Evolutionary conservation across 2,329 filamentous ascomycete species (phyloP), one percentile per base, ranked within the genome.

Genomic region (Stagonosporopsis chrysanthemi): DNA sequence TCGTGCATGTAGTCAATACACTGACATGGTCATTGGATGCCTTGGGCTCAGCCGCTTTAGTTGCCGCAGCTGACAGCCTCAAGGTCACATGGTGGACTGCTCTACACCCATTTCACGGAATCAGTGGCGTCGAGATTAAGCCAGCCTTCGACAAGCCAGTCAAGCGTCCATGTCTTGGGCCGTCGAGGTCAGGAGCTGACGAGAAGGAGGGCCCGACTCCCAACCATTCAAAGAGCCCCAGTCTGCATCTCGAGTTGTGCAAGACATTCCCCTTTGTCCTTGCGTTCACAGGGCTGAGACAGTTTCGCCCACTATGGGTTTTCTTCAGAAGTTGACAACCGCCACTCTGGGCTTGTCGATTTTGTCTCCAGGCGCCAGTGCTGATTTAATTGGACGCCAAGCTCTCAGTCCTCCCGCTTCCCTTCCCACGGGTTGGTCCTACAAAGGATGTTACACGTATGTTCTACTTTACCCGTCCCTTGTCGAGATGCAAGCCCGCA

Each of bases 361-460:
- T 33, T 26, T 54, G 9, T 45, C 40, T 5, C 17, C 48, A 26
- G 23, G 35, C 7, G 44, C 48, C 24, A 39, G 41, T 41, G 46
- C 54, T 26, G 44, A 35, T 41, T n/a, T 60, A 35, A 19, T 43
- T 29, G 28, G 40, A 24, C 51, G 59, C 23, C 59, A 62, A 49
- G 43, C 23, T 24, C 36, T 36, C 26, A 28, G 28, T n/a, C 46
- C 54, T 52, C 23, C 47, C 26, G 23, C 41, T 29, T 29, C 23
- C 19, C 12, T 56, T 14, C 53, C 47, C 23, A 26, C 39, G 19
- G 46, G 40, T 9, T 75, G 72, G 72, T 56, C 42, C 9, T 72
- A 69, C 38, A 53, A 61, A 40, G 71, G 72, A 40, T 74, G 72
- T 55, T 73, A 70, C 54, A 62, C 59, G 50, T 71, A 67, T 45